phyloP scores from a whole-genome alignment of 164 flowering plant species.

The Aristolochia contorta region DNA sequence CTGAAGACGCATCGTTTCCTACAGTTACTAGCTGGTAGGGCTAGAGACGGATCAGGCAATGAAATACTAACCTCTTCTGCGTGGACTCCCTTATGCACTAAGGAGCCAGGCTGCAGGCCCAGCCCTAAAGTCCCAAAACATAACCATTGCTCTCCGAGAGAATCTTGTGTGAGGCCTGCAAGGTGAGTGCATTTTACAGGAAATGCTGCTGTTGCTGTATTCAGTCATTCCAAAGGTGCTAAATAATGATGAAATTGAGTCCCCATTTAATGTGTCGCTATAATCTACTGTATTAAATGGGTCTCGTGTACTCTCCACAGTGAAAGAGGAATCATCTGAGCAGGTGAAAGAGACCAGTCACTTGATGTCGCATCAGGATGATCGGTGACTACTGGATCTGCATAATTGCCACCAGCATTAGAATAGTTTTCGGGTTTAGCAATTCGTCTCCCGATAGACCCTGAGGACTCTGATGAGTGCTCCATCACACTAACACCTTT shows the following conservation, averaged over 20 bases:
- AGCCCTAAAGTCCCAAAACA: slow-evolving; percentile 26
- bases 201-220: slow-evolving; percentile 25
- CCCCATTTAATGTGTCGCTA: slow-evolving; percentile 32
- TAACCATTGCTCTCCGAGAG: slow-evolving; percentile 30
- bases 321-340: slow-evolving; percentile 82
- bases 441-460: slow-evolving; percentile 4
- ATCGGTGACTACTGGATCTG: slow-evolving; percentile 22
- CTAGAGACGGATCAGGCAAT: slow-evolving; percentile 8
- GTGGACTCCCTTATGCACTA: slow-evolving; percentile 14
- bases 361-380: slow-evolving; percentile 68
- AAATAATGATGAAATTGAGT: slow-evolving; percentile 49
- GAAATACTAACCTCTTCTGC: slow-evolving; percentile 16
- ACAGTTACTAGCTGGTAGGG: slow-evolving; percentile 12
- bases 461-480: neutral
- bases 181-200: slow-evolving; percentile 36
- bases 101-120: slow-evolving; percentile 14
- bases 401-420: slow-evolving; percentile 14
- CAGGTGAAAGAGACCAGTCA: slow-evolving; percentile 87
- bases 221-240: slow-evolving; percentile 29
- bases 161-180: slow-evolving; percentile 34
- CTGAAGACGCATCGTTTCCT: too few species aligned
- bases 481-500: slow-evolving; percentile 8
- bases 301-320: slow-evolving; percentile 76
- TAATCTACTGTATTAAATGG: slow-evolving; percentile 65
- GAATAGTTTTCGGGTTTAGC: slow-evolving; percentile 9